phyloP scores from a whole-genome alignment of 768 basidiomycete species.

The Terana coerulea region DNA sequence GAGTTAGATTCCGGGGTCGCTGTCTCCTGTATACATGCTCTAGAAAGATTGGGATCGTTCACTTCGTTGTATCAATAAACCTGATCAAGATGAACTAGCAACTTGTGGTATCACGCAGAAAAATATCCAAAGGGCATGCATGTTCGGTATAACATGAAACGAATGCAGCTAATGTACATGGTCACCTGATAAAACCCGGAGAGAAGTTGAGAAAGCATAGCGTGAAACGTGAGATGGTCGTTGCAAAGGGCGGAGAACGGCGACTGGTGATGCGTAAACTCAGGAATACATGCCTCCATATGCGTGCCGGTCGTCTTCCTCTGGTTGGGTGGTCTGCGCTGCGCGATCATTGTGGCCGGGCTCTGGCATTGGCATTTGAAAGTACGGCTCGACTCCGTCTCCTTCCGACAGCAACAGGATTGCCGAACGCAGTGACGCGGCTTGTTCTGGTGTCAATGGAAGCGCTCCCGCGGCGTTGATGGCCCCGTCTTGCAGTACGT shows the following conservation, averaged over 20 bases:
- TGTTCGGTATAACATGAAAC: neutral
- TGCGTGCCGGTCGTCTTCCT: conserved; percentile 13
- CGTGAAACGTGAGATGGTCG: neutral
- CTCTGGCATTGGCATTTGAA: neutral
- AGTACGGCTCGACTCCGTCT: conserved; percentile 1
- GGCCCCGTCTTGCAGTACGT: neutral
- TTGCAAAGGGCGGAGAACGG: neutral
- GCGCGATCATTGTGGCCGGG: neutral
- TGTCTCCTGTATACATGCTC: neutral
- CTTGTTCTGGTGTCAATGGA: conserved; percentile 10
- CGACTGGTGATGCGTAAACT: neutral
- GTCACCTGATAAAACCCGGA: neutral
- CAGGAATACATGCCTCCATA: conserved; percentile 23
- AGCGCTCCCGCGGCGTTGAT: conserved; percentile 4
- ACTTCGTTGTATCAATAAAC: neutral
- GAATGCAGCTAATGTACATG: neutral
- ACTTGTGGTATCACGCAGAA: neutral
- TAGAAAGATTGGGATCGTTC: neutral
- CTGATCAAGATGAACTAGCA: neutral
- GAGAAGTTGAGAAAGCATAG: neutral
- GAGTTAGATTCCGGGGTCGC: neutral
- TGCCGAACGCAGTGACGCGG: conserved; percentile 8
- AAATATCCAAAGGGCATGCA: neutral
- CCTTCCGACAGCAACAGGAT: conserved; percentile 10
- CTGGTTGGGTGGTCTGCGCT: neutral